Conservation (phyloP, 345 rosid species). For the Excoecaria cochinchinensis region DNA sequence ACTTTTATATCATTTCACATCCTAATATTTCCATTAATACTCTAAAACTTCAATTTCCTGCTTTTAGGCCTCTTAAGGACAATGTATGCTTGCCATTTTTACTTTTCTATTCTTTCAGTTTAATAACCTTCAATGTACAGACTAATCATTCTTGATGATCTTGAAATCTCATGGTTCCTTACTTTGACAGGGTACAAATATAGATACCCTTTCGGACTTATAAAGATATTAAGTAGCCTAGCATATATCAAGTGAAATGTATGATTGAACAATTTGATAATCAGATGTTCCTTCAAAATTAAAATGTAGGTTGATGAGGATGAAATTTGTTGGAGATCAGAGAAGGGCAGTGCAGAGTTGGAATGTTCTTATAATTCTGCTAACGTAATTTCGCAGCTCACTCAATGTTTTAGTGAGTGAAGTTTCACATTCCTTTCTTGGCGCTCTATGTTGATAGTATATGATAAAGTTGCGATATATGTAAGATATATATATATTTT, state of each 20-base stretch:
- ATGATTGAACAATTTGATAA: conserved; percentile 12
- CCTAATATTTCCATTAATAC: no score
- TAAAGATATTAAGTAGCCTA: not conserved
- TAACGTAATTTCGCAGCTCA: conserved; percentile 54
- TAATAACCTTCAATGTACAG: not conserved
- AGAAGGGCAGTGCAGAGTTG: conserved; percentile 67
- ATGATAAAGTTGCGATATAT: not conserved
- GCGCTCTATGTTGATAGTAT: not conserved
- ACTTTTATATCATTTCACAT: not conserved
- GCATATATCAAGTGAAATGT: not conserved
- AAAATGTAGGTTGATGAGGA: conserved; percentile 80
- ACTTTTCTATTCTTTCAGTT: not conserved
- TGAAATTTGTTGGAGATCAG: conserved; percentile 75
- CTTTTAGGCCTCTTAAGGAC: not conserved
- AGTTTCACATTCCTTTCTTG: conserved; percentile 7
- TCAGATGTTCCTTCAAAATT: conserved; percentile 25
- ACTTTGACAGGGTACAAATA: no score
- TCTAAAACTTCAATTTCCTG: not conserved
- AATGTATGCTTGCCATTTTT: not conserved
- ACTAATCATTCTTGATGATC: not conserved
- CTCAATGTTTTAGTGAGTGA: conserved; percentile 74
- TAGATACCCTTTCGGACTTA: no score
- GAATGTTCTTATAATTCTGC: conserved; percentile 63
- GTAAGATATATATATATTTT: not conserved
- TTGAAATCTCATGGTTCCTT: no score